A percentile compares a stretch with the other conserved stretches of the same genome.
phyloP scores from a whole-genome alignment of 2,329 filamentous ascomycete genomes.

The Huntiella abstrusa region DNA sequence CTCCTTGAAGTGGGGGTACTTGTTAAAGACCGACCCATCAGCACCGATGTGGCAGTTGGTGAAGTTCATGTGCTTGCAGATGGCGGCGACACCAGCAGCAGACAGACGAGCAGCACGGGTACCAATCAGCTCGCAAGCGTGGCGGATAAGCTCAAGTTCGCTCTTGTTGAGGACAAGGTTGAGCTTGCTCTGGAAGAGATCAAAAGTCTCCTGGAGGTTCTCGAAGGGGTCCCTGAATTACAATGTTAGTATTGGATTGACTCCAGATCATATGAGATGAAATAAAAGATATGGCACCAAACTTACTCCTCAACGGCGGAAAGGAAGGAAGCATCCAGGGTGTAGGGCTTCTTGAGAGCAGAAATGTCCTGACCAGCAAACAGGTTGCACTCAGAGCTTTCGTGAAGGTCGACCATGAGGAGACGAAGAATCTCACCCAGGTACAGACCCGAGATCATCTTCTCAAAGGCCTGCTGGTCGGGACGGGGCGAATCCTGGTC shows the following conservation, averaged over 20 bases:
- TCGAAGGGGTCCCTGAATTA: constrained; percentile 70
- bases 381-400: constrained; percentile 53
- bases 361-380: constrained; percentile 71
- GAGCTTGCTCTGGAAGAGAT: constrained; percentile 63
- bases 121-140: constrained; percentile 81
- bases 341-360: constrained; percentile 69
- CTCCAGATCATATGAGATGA: not conserved
- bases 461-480: constrained; percentile 89
- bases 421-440: constrained; percentile 88
- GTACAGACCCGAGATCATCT: constrained; percentile 93
- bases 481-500: constrained; percentile 84
- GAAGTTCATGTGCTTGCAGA: constrained; percentile 91
- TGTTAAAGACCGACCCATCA: constrained; percentile 96
- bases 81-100: constrained; percentile 85
- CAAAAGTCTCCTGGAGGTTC: constrained; percentile 76
- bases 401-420: constrained; percentile 67
- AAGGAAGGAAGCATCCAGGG: constrained; percentile 81
- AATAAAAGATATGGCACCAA: not conserved
- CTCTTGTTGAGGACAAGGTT: constrained; percentile 49
- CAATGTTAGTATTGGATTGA: not conserved
- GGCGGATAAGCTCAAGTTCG: constrained; percentile 77
- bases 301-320: constrained; percentile 72
- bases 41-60: constrained; percentile 81
- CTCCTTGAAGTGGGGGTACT: constrained; percentile 95
- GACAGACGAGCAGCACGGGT: constrained; percentile 86